phyloP scores from a whole-genome alignment of 2,329 filamentous ascomycete genomes.

The Juglanconis sp. region DNA sequence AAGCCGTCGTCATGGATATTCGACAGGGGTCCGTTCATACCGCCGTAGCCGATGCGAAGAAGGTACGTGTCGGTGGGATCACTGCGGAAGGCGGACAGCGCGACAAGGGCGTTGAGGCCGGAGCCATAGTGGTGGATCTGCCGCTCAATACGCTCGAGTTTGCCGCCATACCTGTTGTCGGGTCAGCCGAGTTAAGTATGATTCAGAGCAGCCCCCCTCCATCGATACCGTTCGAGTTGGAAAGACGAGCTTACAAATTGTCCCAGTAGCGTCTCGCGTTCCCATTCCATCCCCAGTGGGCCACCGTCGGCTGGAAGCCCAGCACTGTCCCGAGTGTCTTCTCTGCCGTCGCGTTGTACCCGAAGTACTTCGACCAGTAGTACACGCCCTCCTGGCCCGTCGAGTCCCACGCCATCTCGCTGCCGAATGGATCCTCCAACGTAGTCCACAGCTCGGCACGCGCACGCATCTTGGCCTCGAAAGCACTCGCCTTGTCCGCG shows the following conservation, averaged over 20 bases:
- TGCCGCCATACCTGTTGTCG: conserved; percentile 36
- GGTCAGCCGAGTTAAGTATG: background rate
- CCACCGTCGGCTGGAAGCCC: conserved; percentile 54
- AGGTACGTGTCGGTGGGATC: conserved; percentile 45
- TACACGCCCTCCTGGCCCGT: conserved; percentile 61
- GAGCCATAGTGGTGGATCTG: conserved; percentile 62
- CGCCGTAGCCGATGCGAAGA: conserved; percentile 53
- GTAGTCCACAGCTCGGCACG: conserved; percentile 49
- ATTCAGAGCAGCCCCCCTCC: background rate
- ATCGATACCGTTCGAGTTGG: background rate
- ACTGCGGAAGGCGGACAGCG: conserved; percentile 49
- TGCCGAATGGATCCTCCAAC: conserved; percentile 52
- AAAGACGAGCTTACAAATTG: conserved; percentile 29
- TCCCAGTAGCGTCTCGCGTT: conserved; percentile 62
- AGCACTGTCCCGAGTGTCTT: conserved; percentile 54
- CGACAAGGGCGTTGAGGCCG: conserved; percentile 52
- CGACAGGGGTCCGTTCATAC: conserved; percentile 48
- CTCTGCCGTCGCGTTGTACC: conserved; percentile 37
- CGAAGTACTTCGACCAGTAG: conserved; percentile 57
- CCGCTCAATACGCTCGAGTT: conserved; percentile 40
- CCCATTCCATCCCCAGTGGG: conserved; percentile 62
- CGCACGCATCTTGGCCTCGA: conserved; percentile 45
- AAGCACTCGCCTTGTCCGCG: conserved; percentile 32
- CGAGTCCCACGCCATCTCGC: conserved; percentile 62
- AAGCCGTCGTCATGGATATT: conserved; percentile 56